Evolutionary conservation across 257 asterid genomes (phyloP).

Genomic region (Nicotiana knightiana): DNA sequence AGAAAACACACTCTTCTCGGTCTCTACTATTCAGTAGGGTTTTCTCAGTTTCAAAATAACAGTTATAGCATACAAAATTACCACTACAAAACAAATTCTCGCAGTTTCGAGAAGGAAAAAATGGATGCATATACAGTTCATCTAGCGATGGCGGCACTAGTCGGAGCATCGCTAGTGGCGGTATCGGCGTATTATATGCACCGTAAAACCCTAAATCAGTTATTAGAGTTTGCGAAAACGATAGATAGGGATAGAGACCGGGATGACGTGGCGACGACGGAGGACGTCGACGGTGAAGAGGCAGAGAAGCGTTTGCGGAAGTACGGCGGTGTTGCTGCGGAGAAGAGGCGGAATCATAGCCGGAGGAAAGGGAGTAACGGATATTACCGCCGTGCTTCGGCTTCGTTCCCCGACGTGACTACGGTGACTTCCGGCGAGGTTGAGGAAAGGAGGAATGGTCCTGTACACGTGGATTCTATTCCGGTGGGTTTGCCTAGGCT

Average conservation of each 20-base stretch:
- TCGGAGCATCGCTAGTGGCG: constrained; percentile 90
- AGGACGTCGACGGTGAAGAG: constrained; percentile 27
- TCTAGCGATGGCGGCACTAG: constrained; percentile 88
- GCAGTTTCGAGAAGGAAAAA: background rate
- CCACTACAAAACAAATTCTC: background rate
- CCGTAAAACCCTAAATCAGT: constrained; percentile 75
- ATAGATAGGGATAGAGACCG: constrained; percentile 56
- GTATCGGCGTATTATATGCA: constrained; percentile 92
- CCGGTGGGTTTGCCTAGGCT: constrained; percentile 76
- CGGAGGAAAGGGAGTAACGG: constrained; percentile 42
- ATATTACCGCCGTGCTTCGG: constrained; percentile 46
- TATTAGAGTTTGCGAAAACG: constrained; percentile 68
- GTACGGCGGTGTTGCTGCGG: constrained; percentile 19
- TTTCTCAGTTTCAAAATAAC: constrained; percentile 5
- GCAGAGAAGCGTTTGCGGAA: constrained; percentile 40
- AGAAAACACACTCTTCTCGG: background rate
- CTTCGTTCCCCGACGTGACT: constrained; percentile 70
- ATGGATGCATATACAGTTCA: constrained; percentile 77
- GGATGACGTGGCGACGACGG: constrained; percentile 21
- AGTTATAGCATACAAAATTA: background rate
- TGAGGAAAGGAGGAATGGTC: constrained; percentile 55
- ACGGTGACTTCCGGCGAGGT: constrained; percentile 31
- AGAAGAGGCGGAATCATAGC: constrained; percentile 28
- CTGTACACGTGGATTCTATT: constrained; percentile 49
- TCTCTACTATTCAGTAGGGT: constrained; percentile 37